These are phyloP conservation scores for Favolaschia claudopus DNA, from an alignment of 768 basidiomycete species.

Conservation along the genomic window DNA sequence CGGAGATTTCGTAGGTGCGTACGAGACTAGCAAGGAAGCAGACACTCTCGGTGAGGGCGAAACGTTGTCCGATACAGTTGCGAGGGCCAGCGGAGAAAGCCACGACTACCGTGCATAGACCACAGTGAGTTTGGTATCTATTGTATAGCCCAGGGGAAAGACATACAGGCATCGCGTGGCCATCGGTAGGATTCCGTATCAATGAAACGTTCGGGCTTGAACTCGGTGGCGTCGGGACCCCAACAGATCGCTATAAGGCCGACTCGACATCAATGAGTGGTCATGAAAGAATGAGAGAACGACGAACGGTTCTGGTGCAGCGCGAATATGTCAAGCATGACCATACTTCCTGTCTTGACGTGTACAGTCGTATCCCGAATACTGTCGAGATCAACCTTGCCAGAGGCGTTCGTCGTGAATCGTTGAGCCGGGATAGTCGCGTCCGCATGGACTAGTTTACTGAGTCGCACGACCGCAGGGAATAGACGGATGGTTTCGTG, in stretches of 20 bases:
- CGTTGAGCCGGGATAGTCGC: constrained; percentile 41
- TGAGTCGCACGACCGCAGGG: constrained; percentile 45
- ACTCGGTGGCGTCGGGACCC: constrained; percentile 53
- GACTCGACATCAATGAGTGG: too few relatives aligned
- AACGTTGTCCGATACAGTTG: constrained; percentile 58
- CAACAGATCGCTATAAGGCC: constrained; percentile 53
- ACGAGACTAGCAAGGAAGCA: constrained; percentile 53
- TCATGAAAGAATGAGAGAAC: neutral
- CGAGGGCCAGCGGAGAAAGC: constrained; percentile 55
- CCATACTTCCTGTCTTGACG: constrained; percentile 46
- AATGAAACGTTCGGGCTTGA: constrained; percentile 59
- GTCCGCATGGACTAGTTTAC: constrained; percentile 43
- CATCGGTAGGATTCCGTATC: constrained; percentile 57
- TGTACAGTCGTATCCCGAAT: constrained; percentile 42
- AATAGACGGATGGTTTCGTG: constrained; percentile 56
- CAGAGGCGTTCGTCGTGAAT: constrained; percentile 37
- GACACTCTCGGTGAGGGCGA: constrained; percentile 50
- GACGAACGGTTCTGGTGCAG: constrained; percentile 55
- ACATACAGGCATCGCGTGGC: constrained; percentile 59
- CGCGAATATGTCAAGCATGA: constrained; percentile 50
- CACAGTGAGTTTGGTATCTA: neutral
- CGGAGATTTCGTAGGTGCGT: constrained; percentile 47
- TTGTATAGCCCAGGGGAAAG: neutral
- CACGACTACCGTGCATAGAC: constrained; percentile 42
- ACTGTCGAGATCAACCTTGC: constrained; percentile 34